Conservation (phyloP, 164 flowering plant species). For the Buxus sempervirens region DNA sequence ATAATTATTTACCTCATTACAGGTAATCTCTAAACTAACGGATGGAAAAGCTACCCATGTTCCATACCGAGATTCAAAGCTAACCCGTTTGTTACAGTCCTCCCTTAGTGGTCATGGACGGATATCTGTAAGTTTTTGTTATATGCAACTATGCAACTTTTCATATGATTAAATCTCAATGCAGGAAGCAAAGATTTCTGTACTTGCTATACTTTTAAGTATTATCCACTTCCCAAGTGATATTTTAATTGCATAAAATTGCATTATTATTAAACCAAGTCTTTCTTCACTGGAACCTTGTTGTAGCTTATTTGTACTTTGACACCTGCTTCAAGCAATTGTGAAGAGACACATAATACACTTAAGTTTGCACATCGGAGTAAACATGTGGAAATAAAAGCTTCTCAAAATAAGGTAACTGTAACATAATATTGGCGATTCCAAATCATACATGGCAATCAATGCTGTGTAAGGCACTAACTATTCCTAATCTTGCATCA, state of each 20-base stretch:
- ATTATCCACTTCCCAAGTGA: no score
- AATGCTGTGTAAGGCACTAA: slow-evolving; percentile 5
- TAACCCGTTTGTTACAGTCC: slow-evolving; percentile 76
- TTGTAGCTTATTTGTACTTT: slow-evolving; percentile 80
- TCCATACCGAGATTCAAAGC: slow-evolving; percentile 88
- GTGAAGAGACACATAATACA: slow-evolving; percentile 84
- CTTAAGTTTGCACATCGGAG: slow-evolving; percentile 76
- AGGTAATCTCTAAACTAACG: slow-evolving; percentile 79
- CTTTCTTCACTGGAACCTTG: slow-evolving; percentile 4
- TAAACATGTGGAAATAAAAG: slow-evolving; percentile 73
- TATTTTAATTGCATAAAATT: neutral
- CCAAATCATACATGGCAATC: neutral
- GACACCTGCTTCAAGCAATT: slow-evolving; percentile 84
- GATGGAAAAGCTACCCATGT: slow-evolving; percentile 75
- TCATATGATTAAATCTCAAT: neutral
- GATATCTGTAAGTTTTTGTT: slow-evolving; percentile 54
- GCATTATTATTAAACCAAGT: slow-evolving; percentile 1
- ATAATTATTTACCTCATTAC: slow-evolving; percentile 13
- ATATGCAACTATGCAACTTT: neutral
- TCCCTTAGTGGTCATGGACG: slow-evolving; percentile 87
- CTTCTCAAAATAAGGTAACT: slow-evolving; percentile 76
- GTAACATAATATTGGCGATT: neutral
- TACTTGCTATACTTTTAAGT: neutral
- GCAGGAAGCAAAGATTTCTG: neutral
- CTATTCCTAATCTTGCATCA: neutral